Percentiles rank a stretch among this genome's conserved stretches.
Evolutionary conservation across 2,329 filamentous ascomycete genomes (phyloP).

Genomic region (Penicillium oxalicum): DNA sequence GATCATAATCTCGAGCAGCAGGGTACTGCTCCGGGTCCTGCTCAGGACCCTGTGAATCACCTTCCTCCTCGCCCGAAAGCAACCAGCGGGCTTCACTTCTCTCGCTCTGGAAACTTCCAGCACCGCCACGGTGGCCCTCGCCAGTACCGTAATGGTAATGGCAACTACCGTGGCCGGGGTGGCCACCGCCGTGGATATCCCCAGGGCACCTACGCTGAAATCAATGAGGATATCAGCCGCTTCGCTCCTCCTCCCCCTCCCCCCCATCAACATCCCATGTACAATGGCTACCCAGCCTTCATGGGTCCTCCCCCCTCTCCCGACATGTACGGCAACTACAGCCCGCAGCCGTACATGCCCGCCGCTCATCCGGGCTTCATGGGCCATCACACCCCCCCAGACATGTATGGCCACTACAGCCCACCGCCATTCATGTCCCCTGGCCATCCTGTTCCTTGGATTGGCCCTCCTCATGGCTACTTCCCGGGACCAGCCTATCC

Average conservation of each 20-base stretch:
- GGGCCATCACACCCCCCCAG: too few relatives aligned
- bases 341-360: too few relatives aligned
- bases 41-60: background rate
- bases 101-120: slow-evolving; percentile 2
- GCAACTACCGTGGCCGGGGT: slow-evolving; percentile 3
- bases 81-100: background rate
- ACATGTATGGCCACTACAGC: too few relatives aligned
- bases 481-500: background rate
- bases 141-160: slow-evolving; percentile 6
- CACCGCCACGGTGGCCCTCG: slow-evolving; percentile 2
- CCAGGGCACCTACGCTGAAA: background rate
- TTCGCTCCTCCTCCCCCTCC: background rate
- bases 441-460: background rate
- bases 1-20: slow-evolving; percentile 11
- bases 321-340: background rate
- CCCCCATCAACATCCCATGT: background rate
- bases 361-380: too few relatives aligned
- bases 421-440: too few relatives aligned
- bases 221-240: background rate
- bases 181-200: slow-evolving; percentile 4
- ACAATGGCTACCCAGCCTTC: background rate
- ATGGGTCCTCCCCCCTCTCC: background rate
- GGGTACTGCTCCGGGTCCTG: background rate
- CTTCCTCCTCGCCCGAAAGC: slow-evolving; percentile 1
- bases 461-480: background rate